phyloP scores from a whole-genome alignment of 169 alveolate genomes.

The Plasmodium gaboni region DNA sequence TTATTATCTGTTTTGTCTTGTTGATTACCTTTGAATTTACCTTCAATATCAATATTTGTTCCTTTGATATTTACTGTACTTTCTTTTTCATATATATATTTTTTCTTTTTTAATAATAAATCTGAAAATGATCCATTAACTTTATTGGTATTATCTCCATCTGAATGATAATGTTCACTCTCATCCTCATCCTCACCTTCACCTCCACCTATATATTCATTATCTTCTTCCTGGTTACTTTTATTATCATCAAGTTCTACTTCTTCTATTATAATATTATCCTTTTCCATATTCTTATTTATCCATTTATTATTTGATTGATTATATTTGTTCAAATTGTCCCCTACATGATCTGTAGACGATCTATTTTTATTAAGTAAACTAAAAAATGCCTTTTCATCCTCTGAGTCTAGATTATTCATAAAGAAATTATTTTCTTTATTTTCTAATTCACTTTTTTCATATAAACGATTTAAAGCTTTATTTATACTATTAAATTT shows the following conservation, averaged over 20 bases:
- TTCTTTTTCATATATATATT: background rate
- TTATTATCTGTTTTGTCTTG: constrained; percentile 5
- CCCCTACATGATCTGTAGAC: background rate
- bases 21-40: background rate
- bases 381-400: constrained; percentile 54
- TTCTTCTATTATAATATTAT: constrained; percentile 22
- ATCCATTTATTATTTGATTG: too few relatives aligned
- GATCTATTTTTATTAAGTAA: constrained; percentile 53
- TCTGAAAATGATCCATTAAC: too few relatives aligned
- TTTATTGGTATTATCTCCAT: background rate
- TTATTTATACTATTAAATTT: constrained; percentile 71
- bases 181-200: background rate
- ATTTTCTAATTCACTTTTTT: constrained; percentile 43
- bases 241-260: constrained; percentile 18
- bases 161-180: background rate
- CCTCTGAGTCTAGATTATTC: constrained; percentile 54
- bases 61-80: background rate
- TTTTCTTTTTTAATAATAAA: background rate
- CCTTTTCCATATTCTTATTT: background rate
- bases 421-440: constrained; percentile 40
- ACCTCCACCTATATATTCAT: background rate
- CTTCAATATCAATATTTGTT: background rate
- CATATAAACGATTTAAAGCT: constrained; percentile 55
- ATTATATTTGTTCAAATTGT: background rate
- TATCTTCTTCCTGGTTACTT: background rate